Base-by-base conservation (phyloP, 495 filamentous ascomycete species). In the Annulohypoxylon stygium region DNA sequence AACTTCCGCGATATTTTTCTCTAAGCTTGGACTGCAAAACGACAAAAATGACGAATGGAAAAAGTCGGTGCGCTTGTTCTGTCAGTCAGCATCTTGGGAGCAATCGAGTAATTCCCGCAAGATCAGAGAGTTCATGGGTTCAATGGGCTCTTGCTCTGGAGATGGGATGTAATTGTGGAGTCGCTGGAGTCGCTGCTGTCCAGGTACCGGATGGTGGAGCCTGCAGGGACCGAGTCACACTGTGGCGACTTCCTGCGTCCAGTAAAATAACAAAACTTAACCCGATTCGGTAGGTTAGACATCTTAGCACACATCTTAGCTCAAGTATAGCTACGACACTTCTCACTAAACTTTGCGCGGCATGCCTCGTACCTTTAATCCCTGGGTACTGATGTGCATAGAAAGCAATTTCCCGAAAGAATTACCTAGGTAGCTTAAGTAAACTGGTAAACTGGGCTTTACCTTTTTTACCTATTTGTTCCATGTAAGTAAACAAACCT, bases 71-170 rank as follows among this genome's bases (percentile, higher is more conserved):
- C 72, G 61, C 66, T 51, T 71, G 12, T 60, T 39, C 55, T 59
- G 53, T 61, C 61, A 51, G 63, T 54, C 68, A 65, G 66, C 66
- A 74, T 68, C 69, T 47, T 58, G 62, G 67, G 59, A 63, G 67
- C 59, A 65, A 75, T 75, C 62, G 67, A 70, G 72, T 75, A 74
- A 69, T 77, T 71, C 73, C 73, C 69, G 73, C 66, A 73, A 70
- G 62, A 70, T 70, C 76, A 76, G 67, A 67, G 54, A 65, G 76
- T 68, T 68, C 63, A 68, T 71, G 67, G 72, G 64, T 63, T 60
- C 26, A 36, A 63, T 58, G 62, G 63, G 45, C 53, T 59, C 51
- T 71, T 60, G 45, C 64, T 63, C 25, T 71, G 58, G 59, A 71
- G 72, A 75, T 75, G 71, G 62, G 71, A 67, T 74, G 72, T 75